These are phyloP conservation scores for Aspergillus sp. DNA, from an alignment of 2,329 filamentous ascomycete genomes.

Conservation along the genomic window DNA sequence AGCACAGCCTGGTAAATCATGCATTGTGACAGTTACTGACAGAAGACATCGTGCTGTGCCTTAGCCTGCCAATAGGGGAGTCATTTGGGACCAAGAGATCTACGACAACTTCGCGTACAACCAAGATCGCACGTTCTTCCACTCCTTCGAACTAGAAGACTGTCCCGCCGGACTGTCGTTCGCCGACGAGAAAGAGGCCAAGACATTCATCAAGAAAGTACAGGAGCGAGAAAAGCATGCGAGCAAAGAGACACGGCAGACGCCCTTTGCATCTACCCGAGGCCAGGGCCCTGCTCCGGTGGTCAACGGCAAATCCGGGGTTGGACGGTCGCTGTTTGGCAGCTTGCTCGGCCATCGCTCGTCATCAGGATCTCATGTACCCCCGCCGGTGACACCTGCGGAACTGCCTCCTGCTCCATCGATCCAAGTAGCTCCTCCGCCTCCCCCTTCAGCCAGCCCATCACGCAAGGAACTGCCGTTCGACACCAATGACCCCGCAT, in stretches of 20 bases:
- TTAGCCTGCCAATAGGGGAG: conserved; percentile 75
- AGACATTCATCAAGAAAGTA: conserved; percentile 96
- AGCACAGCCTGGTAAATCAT: conserved; percentile 38
- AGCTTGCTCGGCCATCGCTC: conserved; percentile 54
- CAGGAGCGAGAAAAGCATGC: conserved; percentile 94
- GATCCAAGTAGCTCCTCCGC: conserved; percentile 37
- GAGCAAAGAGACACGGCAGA: conserved; percentile 79
- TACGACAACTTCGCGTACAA: conserved; percentile 95
- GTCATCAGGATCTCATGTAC: conserved; percentile 41
- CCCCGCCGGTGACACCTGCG: conserved; percentile 28
- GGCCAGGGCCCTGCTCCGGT: conserved; percentile 50
- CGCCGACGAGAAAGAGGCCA: conserved; percentile 95
- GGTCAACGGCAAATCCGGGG: conserved; percentile 45
- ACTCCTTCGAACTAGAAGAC: conserved; percentile 93
- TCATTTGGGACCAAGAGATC: conserved; percentile 97
- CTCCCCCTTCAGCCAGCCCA: conserved; percentile 33
- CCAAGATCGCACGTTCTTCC: conserved; percentile 96
- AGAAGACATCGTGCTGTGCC: conserved; percentile 2
- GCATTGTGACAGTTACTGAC: conserved; percentile 16
- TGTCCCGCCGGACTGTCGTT: conserved; percentile 90
- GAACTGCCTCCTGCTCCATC: conserved; percentile 29
- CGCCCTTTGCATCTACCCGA: conserved; percentile 65
- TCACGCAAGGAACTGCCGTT: conserved; percentile 50
- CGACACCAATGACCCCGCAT: conserved; percentile 64
- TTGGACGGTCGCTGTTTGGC: conserved; percentile 56